phyloP scores from a whole-genome alignment of 2,329 filamentous ascomycete genomes.

The Apiospora koreana region DNA sequence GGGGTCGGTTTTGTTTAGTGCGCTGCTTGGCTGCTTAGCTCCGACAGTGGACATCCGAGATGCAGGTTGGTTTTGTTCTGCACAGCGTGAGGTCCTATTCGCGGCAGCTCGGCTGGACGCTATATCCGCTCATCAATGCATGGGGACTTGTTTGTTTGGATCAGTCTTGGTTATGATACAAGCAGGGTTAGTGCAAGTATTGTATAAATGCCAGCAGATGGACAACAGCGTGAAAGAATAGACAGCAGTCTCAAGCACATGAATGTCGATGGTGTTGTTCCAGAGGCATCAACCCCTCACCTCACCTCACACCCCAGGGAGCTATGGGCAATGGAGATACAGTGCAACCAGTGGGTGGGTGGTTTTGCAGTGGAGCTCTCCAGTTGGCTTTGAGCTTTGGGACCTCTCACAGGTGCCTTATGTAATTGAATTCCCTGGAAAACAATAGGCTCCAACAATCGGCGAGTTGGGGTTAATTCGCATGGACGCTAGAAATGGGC shows the following conservation, averaged over 20 bases:
- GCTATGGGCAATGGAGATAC: too few relatives aligned
- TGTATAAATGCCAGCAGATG: too few relatives aligned
- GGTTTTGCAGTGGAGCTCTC: too few relatives aligned
- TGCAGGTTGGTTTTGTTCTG: background rate
- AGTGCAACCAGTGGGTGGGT: too few relatives aligned
- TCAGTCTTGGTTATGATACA: background rate
- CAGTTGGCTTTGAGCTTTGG: background rate
- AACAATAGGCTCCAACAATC: background rate
- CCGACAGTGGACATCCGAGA: constrained; percentile 6
- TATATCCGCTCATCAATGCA: background rate
- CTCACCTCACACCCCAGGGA: too few relatives aligned
- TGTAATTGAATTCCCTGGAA: background rate
- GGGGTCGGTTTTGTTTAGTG: background rate
- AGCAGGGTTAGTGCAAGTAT: background rate
- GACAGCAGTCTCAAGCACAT: background rate
- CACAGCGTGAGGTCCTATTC: too few relatives aligned
- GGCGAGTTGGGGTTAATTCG: background rate
- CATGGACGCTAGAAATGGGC: constrained; percentile 7
- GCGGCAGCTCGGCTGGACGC: background rate
- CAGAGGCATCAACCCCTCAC: background rate
- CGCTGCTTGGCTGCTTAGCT: constrained; percentile 1
- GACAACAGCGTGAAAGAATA: background rate
- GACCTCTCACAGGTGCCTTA: background rate
- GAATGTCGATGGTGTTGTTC: background rate
- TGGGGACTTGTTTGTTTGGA: too few relatives aligned